Conservation (phyloP, 495 filamentous ascomycete genomes). For the Rostrohypoxylon terebratum region DNA sequence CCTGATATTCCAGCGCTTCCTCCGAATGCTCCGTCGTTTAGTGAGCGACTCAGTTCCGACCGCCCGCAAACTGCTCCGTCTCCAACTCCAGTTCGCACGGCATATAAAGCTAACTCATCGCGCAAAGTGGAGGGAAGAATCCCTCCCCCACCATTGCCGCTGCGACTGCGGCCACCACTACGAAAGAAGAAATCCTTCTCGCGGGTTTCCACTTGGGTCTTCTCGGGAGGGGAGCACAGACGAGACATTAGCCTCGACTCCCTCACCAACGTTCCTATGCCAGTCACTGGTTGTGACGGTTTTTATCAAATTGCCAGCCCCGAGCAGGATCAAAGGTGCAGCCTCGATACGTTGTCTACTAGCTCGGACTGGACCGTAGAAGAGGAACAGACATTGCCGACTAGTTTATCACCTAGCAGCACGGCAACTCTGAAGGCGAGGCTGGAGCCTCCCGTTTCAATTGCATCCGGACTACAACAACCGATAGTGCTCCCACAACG, state of each 20-base stretch:
- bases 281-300: conserved; percentile 60
- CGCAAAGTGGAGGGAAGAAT: conserved; percentile 50
- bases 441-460: conserved; percentile 40
- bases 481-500: conserved; percentile 47
- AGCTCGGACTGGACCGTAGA: conserved; percentile 58
- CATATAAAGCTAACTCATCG: conserved; percentile 47
- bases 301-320: conserved; percentile 64
- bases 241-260: conserved; percentile 55
- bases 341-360: conserved; percentile 55
- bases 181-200: conserved; percentile 70
- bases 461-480: conserved; percentile 44
- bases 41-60: conserved; percentile 60
- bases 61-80: conserved; percentile 53
- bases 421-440: conserved; percentile 51
- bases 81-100: conserved; percentile 30
- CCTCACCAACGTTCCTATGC: conserved; percentile 62
- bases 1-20: conserved; percentile 60
- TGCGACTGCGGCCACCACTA: conserved; percentile 62
- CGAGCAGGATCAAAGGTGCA: conserved; percentile 45
- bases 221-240: conserved; percentile 53
- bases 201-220: conserved; percentile 67
- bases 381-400: conserved; percentile 56
- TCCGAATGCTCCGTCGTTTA: conserved; percentile 62
- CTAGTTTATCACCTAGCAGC: conserved; percentile 59
- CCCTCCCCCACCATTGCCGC: conserved; percentile 65